Evolutionary conservation across 2,329 filamentous ascomycete species (phyloP), one percentile per base, ranked within the genome.

Genomic region (Lojkania enalia): DNA sequence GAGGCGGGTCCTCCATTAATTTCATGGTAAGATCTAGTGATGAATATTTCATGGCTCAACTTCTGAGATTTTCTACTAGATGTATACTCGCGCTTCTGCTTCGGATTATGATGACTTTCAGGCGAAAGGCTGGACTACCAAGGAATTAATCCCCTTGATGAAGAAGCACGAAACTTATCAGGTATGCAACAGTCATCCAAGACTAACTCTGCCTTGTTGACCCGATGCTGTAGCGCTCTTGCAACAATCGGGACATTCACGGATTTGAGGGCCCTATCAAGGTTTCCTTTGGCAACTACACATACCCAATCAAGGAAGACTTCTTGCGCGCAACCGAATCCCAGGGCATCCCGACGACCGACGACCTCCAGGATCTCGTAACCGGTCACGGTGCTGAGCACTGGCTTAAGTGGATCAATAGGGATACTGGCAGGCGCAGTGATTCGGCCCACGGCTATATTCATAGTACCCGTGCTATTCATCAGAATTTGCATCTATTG

Each of bases 391-490:
- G 87, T 51, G 87, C 86, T 35, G 86, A 90, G 71, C 87, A 90
- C 54, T 91, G 87, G 87, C 73, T 91, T 44, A 90, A 91, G 71
- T 91, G 87, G 87, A 90, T 91, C 70, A 90, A 91, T 61, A 79
- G 66, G 13, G 67, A 82, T 67, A 82, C 80, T 60, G 87, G 87
- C 33, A 82, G 87, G 39, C 85, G 87, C 46, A 87, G 83, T 48
- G 87, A 91, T 70, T 86, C 84, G 42, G 87, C 87, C 5, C 87
- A 90, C 59, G 86, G 83, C 2, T 91, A 91, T 56, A 77, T 92
- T 48, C 88, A 92, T 69, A 83, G 84, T 41, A 91, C 87, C 4
- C 80, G 87, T 38, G 77, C 86, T 2, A 79, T 85, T 29, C 76
- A 88, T 64, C 76, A 78, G 51, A 90, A 90, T 63, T 68, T 90